Evolutionary conservation across 2,329 filamentous ascomycete genomes (phyloP).

Genomic region (Atkinsonella hypoxylon): DNA sequence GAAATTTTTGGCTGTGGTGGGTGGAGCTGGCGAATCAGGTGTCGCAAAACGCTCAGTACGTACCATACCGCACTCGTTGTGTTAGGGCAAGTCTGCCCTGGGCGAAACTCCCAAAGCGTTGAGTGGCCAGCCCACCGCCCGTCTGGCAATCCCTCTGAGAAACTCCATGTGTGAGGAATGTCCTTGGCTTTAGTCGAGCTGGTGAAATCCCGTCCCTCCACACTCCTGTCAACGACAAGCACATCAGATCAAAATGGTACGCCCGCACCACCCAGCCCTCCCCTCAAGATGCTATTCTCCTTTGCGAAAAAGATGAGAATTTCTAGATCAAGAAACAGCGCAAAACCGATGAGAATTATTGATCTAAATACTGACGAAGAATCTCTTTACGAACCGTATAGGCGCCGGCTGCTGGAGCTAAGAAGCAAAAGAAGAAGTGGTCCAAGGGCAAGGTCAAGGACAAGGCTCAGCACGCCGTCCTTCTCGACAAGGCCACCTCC

Average conservation of each 20-base stretch:
- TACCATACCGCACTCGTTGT: slow-evolving; percentile 16
- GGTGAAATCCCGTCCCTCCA: slow-evolving; percentile 19
- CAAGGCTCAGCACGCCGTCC: slow-evolving; percentile 99
- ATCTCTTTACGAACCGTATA: slow-evolving; percentile 10
- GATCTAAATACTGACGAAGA: slow-evolving; percentile 6
- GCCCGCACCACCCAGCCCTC: slow-evolving; percentile 10
- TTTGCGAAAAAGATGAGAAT: neutral
- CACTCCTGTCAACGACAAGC: slow-evolving; percentile 26
- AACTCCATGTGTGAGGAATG: slow-evolving; percentile 10
- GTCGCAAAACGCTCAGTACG: slow-evolving; percentile 15
- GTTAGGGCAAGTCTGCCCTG: slow-evolving; percentile 33
- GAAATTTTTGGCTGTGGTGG: slow-evolving; percentile 22
- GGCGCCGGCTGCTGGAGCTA: slow-evolving; percentile 35
- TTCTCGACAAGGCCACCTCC: slow-evolving; percentile 94
- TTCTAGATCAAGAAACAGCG: neutral
- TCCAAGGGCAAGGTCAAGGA: slow-evolving; percentile 79
- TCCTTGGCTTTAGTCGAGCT: slow-evolving; percentile 16
- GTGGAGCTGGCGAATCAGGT: slow-evolving; percentile 24
- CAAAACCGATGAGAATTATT: slow-evolving; percentile 10
- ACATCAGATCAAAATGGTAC: slow-evolving; percentile 33
- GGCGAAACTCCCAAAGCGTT: slow-evolving; percentile 5
- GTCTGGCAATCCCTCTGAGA: slow-evolving; percentile 4
- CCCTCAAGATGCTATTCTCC: neutral
- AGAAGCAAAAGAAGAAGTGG: slow-evolving; percentile 43
- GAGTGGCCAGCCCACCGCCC: slow-evolving; percentile 4